Evolutionary conservation across 2,329 filamentous ascomycete genomes (phyloP).

Genomic region (Dothistroma pini): DNA sequence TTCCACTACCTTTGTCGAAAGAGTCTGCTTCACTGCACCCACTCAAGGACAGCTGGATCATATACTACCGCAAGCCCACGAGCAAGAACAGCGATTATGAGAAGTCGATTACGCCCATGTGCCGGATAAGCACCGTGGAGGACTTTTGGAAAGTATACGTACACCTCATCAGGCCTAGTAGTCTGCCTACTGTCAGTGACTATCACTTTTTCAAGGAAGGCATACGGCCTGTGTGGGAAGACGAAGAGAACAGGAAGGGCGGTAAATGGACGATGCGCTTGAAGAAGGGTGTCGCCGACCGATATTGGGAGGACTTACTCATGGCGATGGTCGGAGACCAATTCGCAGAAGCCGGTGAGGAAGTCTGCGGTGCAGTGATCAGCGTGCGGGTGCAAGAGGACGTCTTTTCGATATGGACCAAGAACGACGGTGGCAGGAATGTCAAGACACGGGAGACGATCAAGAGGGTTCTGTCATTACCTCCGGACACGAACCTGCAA

Average conservation of each 20-base stretch:
- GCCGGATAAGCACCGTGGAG: conserved; percentile 75
- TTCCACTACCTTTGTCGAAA: conserved; percentile 25
- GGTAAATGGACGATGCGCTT: conserved; percentile 97
- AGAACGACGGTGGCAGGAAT: conserved; percentile 86
- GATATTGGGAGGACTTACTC: conserved; percentile 94
- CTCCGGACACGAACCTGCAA: conserved; percentile 81
- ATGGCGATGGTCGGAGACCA: conserved; percentile 90
- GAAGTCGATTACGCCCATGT: conserved; percentile 87
- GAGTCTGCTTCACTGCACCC: conserved; percentile 44
- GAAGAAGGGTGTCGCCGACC: conserved; percentile 95
- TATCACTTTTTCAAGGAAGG: conserved; percentile 98
- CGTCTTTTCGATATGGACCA: conserved; percentile 96
- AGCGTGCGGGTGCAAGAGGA: conserved; percentile 95
- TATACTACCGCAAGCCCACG: conserved; percentile 96
- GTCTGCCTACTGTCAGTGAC: conserved; percentile 86
- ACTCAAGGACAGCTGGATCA: conserved; percentile 85
- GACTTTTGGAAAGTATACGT: conserved; percentile 88
- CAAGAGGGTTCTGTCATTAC: conserved; percentile 83
- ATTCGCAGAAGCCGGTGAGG: conserved; percentile 86
- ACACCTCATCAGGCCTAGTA: conserved; percentile 85
- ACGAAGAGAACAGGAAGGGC: conserved; percentile 91
- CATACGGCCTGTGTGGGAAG: conserved; percentile 96
- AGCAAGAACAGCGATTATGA: conserved; percentile 98
- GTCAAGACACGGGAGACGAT: conserved; percentile 98
- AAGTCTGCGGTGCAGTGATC: conserved; percentile 91